Conservation (phyloP, 257 asterid genomes). For the Voacanga thouarsii region DNA sequence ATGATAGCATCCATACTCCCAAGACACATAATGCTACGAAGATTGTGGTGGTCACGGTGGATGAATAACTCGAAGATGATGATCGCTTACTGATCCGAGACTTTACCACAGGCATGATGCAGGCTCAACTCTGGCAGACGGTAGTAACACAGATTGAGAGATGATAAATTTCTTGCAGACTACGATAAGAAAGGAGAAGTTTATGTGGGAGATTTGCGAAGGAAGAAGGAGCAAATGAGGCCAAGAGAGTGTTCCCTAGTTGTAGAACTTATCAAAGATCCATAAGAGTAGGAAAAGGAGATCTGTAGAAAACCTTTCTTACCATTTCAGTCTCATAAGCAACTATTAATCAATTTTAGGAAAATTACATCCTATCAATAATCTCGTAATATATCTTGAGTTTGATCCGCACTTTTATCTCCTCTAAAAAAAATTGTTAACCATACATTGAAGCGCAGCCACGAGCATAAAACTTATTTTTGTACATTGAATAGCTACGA, state of each 20-base stretch:
- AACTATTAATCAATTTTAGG: not conserved
- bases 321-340: not conserved
- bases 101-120: slow-evolving; percentile 44
- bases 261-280: slow-evolving; percentile 48
- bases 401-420: no score
- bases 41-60: slow-evolving; percentile 48
- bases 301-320: slow-evolving; percentile 27
- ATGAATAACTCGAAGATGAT: slow-evolving; percentile 39
- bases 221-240: slow-evolving; percentile 1
- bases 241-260: slow-evolving; percentile 4
- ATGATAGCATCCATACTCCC: slow-evolving; percentile 60
- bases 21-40: slow-evolving; percentile 52
- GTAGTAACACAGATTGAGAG: not conserved
- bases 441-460: no score
- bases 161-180: not conserved
- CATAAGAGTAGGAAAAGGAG: slow-evolving; percentile 70
- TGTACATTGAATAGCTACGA: no score
- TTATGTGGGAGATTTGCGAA: slow-evolving; percentile 22
- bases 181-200: slow-evolving; percentile 7
- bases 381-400: no score
- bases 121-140: not conserved
- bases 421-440: no score
- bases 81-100: slow-evolving; percentile 49
- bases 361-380: not conserved
- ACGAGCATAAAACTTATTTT: no score